These are phyloP conservation scores for Avena sativa DNA, from an alignment of 176 grass and related monocot genomes.

Conservation along the genomic window DNA sequence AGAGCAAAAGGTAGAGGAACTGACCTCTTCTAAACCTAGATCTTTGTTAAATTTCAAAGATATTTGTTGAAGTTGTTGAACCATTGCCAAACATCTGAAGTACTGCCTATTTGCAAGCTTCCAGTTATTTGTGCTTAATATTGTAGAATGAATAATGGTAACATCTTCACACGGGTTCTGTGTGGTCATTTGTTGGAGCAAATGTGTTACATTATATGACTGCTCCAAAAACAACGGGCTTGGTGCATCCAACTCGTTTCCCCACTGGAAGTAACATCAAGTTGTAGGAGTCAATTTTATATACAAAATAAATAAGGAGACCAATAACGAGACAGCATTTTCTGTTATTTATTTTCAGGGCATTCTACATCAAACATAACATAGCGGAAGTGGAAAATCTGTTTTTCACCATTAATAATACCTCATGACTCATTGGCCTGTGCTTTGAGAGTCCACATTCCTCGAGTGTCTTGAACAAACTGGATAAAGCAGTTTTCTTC, in stretches of 20 bases:
- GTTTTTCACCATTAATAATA: constrained; percentile 37
- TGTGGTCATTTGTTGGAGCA: constrained; percentile 57
- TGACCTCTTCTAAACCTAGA: constrained; percentile 79
- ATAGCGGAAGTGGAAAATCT: background rate
- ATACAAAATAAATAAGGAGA: background rate
- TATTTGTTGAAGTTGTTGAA: constrained; percentile 72
- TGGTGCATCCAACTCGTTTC: constrained; percentile 48
- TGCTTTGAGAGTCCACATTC: constrained; percentile 90
- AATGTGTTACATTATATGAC: constrained; percentile 75
- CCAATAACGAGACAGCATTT: background rate
- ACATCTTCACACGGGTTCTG: constrained; percentile 49
- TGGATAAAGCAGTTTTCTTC: constrained; percentile 77
- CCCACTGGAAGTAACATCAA: constrained; percentile 52
- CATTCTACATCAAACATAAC: constrained; percentile 26
- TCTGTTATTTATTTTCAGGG: background rate
- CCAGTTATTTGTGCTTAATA: constrained; percentile 61
- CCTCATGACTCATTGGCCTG: constrained; percentile 61
- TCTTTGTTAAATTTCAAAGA: constrained; percentile 88
- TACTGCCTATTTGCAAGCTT: constrained; percentile 69
- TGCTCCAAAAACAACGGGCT: constrained; percentile 66
- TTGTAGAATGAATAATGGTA: constrained; percentile 34
- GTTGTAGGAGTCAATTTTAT: background rate
- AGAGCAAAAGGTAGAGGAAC: constrained; percentile 18
- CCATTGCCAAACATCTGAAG: constrained; percentile 77
- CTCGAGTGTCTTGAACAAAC: constrained; percentile 85